A percentile compares a stretch with the other conserved stretches of the same genome.
Conservation (phyloP, 345 rosid species). For the Eutrema heterophyllum region DNA sequence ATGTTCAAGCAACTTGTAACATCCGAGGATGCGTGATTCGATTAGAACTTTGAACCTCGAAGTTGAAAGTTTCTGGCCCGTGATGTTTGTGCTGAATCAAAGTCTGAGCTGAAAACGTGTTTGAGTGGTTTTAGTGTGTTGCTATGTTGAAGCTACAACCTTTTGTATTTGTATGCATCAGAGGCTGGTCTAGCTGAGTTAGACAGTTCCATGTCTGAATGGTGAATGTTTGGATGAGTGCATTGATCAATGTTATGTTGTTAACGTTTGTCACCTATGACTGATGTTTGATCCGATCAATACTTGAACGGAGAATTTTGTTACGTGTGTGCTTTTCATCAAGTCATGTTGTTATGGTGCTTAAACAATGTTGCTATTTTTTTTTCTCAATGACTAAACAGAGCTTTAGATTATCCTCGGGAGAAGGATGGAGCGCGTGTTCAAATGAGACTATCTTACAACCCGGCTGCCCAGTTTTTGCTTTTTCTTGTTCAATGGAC, state of each 20-base stretch:
- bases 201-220: neutral
- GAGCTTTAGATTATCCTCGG: constrained; percentile 84
- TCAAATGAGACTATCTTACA: constrained; percentile 92
- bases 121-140: neutral
- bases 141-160: neutral
- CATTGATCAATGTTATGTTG: neutral
- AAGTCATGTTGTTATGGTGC: neutral
- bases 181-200: neutral
- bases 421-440: constrained; percentile 82
- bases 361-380: neutral
- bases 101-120: neutral
- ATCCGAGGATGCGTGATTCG: neutral
- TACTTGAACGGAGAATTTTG: neutral
- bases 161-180: neutral
- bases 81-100: neutral
- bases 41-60: neutral
- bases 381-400: constrained; percentile 21
- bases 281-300: neutral
- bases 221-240: neutral
- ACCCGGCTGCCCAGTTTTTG: constrained; percentile 80
- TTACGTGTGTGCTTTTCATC: neutral
- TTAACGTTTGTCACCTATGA: neutral
- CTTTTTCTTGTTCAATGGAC: constrained; percentile 98
- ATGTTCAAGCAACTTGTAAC: neutral
- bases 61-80: neutral